A percentile compares a stretch with the other conserved stretches of the same genome.
Evolutionary conservation across 2,329 filamentous ascomycete genomes (phyloP).

Genomic region (Laburnicola sp.): DNA sequence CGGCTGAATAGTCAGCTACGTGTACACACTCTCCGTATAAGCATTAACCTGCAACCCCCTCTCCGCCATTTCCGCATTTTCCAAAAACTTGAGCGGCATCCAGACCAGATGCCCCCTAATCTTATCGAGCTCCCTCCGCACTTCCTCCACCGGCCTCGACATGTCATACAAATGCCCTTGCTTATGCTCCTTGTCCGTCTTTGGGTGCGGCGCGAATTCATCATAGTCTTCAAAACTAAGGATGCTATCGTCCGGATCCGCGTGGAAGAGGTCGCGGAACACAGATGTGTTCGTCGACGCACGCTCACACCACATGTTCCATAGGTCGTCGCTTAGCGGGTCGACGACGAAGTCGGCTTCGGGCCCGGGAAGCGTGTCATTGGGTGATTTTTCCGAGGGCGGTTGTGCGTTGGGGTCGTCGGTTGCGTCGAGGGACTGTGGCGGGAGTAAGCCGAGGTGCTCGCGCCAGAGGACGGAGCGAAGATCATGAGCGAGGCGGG

Average conservation of each 20-base stretch:
- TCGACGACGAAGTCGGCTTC: conserved; percentile 64
- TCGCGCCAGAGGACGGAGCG: conserved; percentile 86
- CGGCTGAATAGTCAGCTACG: conserved; percentile 32
- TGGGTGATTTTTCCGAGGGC: conserved; percentile 67
- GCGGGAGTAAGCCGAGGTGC: conserved; percentile 78
- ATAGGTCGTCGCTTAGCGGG: conserved; percentile 60
- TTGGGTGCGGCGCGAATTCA: conserved; percentile 60
- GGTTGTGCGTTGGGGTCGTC: conserved; percentile 77
- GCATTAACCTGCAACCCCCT: conserved; percentile 82
- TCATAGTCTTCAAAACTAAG: conserved; percentile 91
- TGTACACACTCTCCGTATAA: conserved; percentile 85
- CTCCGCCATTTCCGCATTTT: conserved; percentile 86
- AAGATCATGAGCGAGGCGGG: conserved; percentile 80
- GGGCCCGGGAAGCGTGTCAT: conserved; percentile 73
- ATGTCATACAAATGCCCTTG: conserved; percentile 85
- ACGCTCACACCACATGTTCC: conserved; percentile 67
- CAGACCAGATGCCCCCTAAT: conserved; percentile 89
- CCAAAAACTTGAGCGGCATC: conserved; percentile 90
- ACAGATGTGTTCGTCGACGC: conserved; percentile 73
- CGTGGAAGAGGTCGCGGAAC: conserved; percentile 80
- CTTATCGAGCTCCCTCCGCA: conserved; percentile 73
- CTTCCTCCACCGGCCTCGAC: conserved; percentile 64
- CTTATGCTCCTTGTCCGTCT: conserved; percentile 65
- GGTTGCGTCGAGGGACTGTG: conserved; percentile 68
- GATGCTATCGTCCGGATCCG: conserved; percentile 87